Conservation (phyloP, 768 basidiomycete genomes). For the Galerina marginata region DNA sequence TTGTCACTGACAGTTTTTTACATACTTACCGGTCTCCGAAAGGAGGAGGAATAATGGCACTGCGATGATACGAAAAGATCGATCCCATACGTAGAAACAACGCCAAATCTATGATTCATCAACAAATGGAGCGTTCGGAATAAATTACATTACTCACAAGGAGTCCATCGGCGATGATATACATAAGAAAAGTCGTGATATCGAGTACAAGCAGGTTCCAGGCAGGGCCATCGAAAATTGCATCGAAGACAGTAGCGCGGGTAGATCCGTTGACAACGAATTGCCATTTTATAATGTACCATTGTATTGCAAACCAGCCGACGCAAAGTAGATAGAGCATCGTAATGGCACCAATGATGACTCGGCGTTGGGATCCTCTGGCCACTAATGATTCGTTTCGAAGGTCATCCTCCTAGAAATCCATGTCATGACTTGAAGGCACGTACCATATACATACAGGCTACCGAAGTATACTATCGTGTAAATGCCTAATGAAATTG, state of each 20-base stretch:
- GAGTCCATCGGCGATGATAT: slow-evolving; percentile 5
- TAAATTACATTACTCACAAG: background rate
- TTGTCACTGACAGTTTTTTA: too few species aligned
- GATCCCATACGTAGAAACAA: slow-evolving; percentile 7
- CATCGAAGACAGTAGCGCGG: background rate
- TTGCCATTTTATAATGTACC: background rate
- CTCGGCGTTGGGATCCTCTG: background rate
- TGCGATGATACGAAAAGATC: background rate
- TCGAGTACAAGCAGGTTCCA: slow-evolving; percentile 6
- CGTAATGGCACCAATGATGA: slow-evolving; percentile 2
- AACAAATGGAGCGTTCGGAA: background rate
- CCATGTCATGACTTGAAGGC: too few species aligned
- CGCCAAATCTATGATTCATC: slow-evolving; percentile 8
- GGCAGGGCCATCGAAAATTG: background rate
- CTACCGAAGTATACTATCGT: too few species aligned
- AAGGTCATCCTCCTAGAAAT: too few species aligned
- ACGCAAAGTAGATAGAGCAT: slow-evolving; percentile 1
- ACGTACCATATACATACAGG: too few species aligned
- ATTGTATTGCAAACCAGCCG: background rate
- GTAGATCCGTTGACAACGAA: background rate
- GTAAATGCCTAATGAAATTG: too few species aligned
- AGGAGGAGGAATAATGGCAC: background rate
- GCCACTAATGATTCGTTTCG: background rate
- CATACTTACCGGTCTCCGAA: slow-evolving; percentile 1
- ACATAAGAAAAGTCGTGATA: background rate